A percentile compares a stretch with the other conserved stretches of the same genome.
Conservation (phyloP, 305 asterid species). For the Rubia tinctorum region DNA sequence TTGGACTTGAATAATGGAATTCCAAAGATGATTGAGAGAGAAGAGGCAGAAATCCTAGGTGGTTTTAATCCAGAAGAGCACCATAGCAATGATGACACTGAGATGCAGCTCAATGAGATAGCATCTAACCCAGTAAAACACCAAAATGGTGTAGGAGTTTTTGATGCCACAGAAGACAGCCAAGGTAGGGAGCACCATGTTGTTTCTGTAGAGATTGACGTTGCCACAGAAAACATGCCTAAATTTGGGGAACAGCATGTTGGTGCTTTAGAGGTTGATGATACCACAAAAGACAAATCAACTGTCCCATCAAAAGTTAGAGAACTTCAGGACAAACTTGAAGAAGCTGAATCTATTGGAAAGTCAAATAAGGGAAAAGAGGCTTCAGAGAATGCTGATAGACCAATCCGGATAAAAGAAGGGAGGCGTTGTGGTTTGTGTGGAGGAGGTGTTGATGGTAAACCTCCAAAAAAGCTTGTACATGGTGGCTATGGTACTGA, state of each 20-base stretch:
- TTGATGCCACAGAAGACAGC: conserved; percentile 14
- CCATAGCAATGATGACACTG: conserved; percentile 31
- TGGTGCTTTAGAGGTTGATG: conserved; percentile 27
- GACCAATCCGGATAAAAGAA: conserved; percentile 57
- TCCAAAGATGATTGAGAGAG: conserved; percentile 29
- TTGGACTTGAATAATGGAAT: conserved; percentile 23
- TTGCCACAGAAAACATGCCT: neutral
- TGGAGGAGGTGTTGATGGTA: conserved; percentile 91
- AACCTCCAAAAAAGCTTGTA: conserved; percentile 75
- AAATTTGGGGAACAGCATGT: conserved; percentile 14
- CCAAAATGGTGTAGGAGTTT: conserved; percentile 26
- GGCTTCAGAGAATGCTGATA: conserved; percentile 31
- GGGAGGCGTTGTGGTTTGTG: conserved; percentile 97
- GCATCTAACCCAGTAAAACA: conserved; percentile 29
- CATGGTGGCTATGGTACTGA: conserved; percentile 76
- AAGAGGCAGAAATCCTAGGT: conserved; percentile 30
- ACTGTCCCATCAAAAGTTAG: conserved; percentile 28
- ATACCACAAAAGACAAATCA: neutral
- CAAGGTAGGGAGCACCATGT: conserved; percentile 31
- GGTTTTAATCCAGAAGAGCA: conserved; percentile 35
- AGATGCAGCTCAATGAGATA: conserved; percentile 29
- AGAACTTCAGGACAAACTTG: conserved; percentile 32
- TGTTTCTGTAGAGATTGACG: conserved; percentile 27
- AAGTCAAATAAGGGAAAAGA: conserved; percentile 27
- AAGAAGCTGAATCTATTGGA: conserved; percentile 32